Base-by-base conservation (phyloP, 176 grass and related monocot species). In the Oryza meridionalis region DNA sequence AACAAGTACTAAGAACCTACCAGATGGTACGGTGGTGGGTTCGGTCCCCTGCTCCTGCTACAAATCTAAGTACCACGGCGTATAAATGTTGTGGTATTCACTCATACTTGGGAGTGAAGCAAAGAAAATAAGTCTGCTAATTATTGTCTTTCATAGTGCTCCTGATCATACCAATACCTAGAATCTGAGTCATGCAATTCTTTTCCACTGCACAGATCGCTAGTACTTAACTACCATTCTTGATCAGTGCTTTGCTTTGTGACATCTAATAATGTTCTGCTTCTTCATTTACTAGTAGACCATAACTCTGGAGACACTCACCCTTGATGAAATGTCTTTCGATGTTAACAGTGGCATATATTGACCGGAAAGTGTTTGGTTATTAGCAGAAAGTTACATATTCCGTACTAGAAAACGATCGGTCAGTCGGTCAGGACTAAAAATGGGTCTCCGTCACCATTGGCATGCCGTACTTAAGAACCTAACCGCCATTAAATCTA, bases 31-130 rank as follows among this genome's bases (percentile, higher is more conserved):
- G 65, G 11, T 32, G 1, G 16, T 21, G 38, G 69, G 74, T 24
- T 79, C 24, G 81, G 81, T 15, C 73, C 51, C 38, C 38, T 40
- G 38, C 38, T 40, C 62, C 70, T 50, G 76, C 47, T 69, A 61
- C 33, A 69, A 79, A 63, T 80, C 46, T 63, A 26, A 27, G 64
- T 51, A 37, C 22, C 65, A 70, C 71, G 66, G 53, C 31, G 25
- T 55, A 74, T 12, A 50, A 35, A 26, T 25, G 33, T 55, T 62
- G 77, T 40, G 72, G 77, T 22, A 6, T 75, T 27, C 47, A 13
- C 9, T 19, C 38, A 89, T 65, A 55, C 83, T 81, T 77, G 45
- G 44, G 4, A 35, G 32, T 73, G 78, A 90, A 86, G 83, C 88
- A 86, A 86, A 77, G 66, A 67, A 45, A 42, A 72, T 72, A 58